phyloP scores from a whole-genome alignment of 1,284 basidiomycete species.

The Meira nashicola region DNA sequence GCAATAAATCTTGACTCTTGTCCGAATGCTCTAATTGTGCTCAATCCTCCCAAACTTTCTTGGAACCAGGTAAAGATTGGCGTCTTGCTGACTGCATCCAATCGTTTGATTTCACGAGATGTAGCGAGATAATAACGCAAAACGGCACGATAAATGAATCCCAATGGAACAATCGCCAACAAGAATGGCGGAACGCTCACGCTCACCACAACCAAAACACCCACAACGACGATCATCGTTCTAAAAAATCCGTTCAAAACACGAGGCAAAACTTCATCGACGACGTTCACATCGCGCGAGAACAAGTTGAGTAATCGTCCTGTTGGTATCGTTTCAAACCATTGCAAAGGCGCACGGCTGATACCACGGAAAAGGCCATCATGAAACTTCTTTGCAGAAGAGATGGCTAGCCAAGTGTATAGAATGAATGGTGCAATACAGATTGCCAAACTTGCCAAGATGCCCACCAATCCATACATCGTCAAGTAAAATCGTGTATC shows the following conservation, averaged over 20 bases:
- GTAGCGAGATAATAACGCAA: constrained; percentile 75
- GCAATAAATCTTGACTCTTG: constrained; percentile 63
- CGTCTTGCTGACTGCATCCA: constrained; percentile 82
- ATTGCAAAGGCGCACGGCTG: constrained; percentile 45
- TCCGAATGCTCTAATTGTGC: constrained; percentile 68
- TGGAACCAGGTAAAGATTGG: constrained; percentile 75
- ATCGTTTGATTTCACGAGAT: constrained; percentile 82
- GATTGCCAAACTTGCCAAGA: constrained; percentile 35
- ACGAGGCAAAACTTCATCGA: constrained; percentile 60
- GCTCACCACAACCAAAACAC: constrained; percentile 67
- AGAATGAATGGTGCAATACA: constrained; percentile 48
- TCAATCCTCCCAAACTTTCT: constrained; percentile 76
- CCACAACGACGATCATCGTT: constrained; percentile 57
- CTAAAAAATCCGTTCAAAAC: constrained; percentile 45
- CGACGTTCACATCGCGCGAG: constrained; percentile 84
- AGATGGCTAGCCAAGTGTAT: constrained; percentile 44
- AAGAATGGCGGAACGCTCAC: constrained; percentile 72
- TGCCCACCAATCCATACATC: constrained; percentile 44
- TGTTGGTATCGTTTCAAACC: constrained; percentile 49
- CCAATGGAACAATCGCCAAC: constrained; percentile 55
- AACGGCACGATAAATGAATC: constrained; percentile 40
- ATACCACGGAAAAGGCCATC: constrained; percentile 45
- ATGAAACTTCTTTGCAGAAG: constrained; percentile 43
- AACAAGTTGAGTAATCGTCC: constrained; percentile 77
- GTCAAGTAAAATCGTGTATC: constrained; percentile 39